Evolutionary conservation across 2,329 filamentous ascomycete genomes (phyloP).

Genomic region (Fusarium globosum): DNA sequence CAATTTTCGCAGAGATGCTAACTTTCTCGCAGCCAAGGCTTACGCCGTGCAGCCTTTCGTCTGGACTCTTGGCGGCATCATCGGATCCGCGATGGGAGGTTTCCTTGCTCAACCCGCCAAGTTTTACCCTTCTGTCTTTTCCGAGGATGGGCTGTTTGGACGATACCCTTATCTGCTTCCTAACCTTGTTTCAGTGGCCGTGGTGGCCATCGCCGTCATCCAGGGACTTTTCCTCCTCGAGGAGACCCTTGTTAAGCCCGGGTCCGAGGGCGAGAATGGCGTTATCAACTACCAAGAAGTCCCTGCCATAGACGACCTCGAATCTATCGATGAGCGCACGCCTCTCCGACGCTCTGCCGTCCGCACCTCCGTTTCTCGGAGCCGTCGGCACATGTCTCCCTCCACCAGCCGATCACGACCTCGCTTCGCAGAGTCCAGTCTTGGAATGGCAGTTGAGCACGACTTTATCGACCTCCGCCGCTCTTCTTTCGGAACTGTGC

Average conservation of each 20-base stretch:
- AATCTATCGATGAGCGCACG: constrained; percentile 32
- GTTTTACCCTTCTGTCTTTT: constrained; percentile 76
- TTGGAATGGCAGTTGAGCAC: constrained; percentile 36
- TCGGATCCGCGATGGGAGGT: constrained; percentile 85
- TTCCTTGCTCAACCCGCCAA: constrained; percentile 70
- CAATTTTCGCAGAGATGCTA: not conserved
- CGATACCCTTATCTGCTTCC: constrained; percentile 69
- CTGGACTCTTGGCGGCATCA: constrained; percentile 89
- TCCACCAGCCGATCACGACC: constrained; percentile 35
- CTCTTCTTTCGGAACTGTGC: constrained; percentile 57
- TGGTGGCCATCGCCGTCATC: constrained; percentile 73
- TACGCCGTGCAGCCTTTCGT: constrained; percentile 92
- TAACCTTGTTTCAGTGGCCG: constrained; percentile 66
- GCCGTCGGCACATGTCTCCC: constrained; percentile 25
- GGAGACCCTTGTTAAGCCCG: constrained; percentile 49
- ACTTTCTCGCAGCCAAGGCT: constrained; percentile 57
- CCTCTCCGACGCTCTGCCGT: constrained; percentile 35
- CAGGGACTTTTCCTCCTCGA: constrained; percentile 72
- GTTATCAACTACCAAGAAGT: constrained; percentile 36
- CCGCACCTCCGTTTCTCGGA: constrained; percentile 23
- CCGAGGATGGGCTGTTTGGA: constrained; percentile 59
- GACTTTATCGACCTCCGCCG: constrained; percentile 40
- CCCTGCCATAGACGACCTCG: constrained; percentile 34
- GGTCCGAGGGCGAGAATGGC: not conserved
- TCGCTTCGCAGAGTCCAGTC: constrained; percentile 37